Base-by-base conservation (phyloP, 2,329 filamentous ascomycete genomes). In the Calonectria crousiana region DNA sequence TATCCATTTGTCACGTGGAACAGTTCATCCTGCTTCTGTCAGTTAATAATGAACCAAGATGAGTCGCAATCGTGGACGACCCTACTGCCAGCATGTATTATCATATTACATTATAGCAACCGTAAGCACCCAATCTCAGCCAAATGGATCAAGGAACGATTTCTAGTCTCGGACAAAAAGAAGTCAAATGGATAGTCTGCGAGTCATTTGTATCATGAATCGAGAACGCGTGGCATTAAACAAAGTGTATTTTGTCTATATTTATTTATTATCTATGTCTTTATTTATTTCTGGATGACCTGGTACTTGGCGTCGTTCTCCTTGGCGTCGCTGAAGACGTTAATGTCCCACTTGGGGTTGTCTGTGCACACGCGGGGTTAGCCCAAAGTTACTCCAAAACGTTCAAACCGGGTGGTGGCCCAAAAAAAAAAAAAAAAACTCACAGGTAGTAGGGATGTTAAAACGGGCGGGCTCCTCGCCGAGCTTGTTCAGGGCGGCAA, bases 401-500 rank as follows among this genome's bases (percentile, higher is more conserved):
- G 18, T n/a, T 4, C 30, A 20, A n/a, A 6, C 20, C 10, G 32
- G 32, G 32, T 26, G 36, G 47, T 16, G 3, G 41, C 47, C 3
- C n/a, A n/a, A n/a, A n/a, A n/a, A n/a, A n/a, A n/a, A n/a, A n/a
- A n/a, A n/a, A n/a, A 9, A 2, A 62, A 58, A 82, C 84, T 85
- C 78, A 87, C 87, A 84, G 47, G 83, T 85, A 58, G 79, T 79
- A 53, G 87, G 86, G n/a, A 88, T 78, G 82, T 88, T 88, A 82
- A 85, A 88, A 49, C 87, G 86, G 77, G 83, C 79, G 18, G 84
- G 84, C 69, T 79, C 87, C 84, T 90, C 87, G 66, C 92, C 92
- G 10, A 94, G 89, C 81, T 89, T 85, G 83, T 92, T 89, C 58
- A 95, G 89, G 18, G 88, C 91, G 75, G 88, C 86, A 79, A 92